A percentile compares a stretch with the other conserved stretches of the same genome.
phyloP scores from a whole-genome alignment of 495 filamentous ascomycete species.

The Talaromyces ruber region DNA sequence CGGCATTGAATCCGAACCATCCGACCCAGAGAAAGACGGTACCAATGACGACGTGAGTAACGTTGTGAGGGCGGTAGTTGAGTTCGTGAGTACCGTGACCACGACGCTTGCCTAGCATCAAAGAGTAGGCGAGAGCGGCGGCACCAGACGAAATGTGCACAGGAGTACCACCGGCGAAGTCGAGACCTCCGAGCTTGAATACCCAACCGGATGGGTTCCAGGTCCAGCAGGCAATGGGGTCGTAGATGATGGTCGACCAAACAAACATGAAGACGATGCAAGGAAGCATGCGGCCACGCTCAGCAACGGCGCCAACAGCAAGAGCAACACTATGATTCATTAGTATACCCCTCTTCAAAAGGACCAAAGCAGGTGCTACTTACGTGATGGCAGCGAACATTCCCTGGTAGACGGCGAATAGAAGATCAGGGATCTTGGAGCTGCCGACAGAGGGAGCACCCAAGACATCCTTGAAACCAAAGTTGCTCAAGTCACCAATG shows the following conservation, averaged over 20 bases:
- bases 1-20: conserved; percentile 98
- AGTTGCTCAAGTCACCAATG: conserved; percentile 79
- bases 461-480: conserved; percentile 77
- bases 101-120: conserved; percentile 76
- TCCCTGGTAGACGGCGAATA: conserved; percentile 93
- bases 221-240: conserved; percentile 96
- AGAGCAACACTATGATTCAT: conserved; percentile 61
- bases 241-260: conserved; percentile 91
- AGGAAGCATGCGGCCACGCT: conserved; percentile 90
- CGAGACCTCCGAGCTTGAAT: conserved; percentile 73
- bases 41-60: conserved; percentile 92
- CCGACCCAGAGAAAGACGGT: conserved; percentile 99
- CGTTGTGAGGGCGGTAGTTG: conserved; percentile 96
- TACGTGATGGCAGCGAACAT: conserved; percentile 96
- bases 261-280: conserved; percentile 94
- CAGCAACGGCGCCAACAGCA: conserved; percentile 84
- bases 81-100: conserved; percentile 81
- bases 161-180: conserved; percentile 94
- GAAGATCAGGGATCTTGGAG: conserved; percentile 72
- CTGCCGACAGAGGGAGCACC: conserved; percentile 76
- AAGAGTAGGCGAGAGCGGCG: conserved; percentile 79
- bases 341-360: neutral
- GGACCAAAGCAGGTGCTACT: conserved; percentile 18
- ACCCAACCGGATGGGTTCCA: conserved; percentile 91
- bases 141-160: conserved; percentile 92